Evolutionary conservation across 331 rosid genomes (phyloP).

Genomic region (Acacia concinna): DNA sequence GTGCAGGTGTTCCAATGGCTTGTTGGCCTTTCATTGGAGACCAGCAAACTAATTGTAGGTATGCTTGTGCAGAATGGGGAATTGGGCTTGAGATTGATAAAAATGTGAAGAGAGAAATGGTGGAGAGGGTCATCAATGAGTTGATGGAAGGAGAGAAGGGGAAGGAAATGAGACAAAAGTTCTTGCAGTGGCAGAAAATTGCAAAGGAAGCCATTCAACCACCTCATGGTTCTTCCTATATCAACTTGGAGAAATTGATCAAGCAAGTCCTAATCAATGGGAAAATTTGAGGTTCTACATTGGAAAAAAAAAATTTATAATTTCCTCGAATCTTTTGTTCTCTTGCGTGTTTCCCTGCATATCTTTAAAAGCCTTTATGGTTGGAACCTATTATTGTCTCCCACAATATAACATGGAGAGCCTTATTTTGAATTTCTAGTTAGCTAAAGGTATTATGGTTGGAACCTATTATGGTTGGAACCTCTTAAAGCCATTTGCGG

Average conservation of each 20-base stretch:
- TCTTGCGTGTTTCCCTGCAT: too few species aligned
- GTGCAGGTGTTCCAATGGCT: slow-evolving; percentile 34
- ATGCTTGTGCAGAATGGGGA: not conserved
- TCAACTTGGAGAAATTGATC: not conserved
- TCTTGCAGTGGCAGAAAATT: not conserved
- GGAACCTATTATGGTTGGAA: too few species aligned
- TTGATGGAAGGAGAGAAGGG: slow-evolving; percentile 49
- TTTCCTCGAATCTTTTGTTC: too few species aligned
- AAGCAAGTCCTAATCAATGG: not conserved
- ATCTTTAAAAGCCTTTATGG: too few species aligned
- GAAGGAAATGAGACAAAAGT: not conserved
- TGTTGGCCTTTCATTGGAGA: slow-evolving; percentile 44
- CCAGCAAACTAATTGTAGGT: slow-evolving; percentile 30
- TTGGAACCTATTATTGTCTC: too few species aligned
- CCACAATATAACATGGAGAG: too few species aligned
- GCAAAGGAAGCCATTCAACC: not conserved
- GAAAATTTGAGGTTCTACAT: not conserved
- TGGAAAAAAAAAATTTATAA: not conserved
- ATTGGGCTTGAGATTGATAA: slow-evolving; percentile 1
- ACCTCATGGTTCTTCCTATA: not conserved
- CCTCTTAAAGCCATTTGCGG: too few species aligned
- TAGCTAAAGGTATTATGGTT: too few species aligned
- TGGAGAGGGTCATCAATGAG: slow-evolving; percentile 40
- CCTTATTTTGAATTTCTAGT: too few species aligned
- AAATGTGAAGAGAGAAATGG: slow-evolving; percentile 39